These are phyloP conservation scores for Zymoseptoria crescenta DNA, from an alignment of 2,329 filamentous ascomycete species.

Conservation along the genomic window DNA sequence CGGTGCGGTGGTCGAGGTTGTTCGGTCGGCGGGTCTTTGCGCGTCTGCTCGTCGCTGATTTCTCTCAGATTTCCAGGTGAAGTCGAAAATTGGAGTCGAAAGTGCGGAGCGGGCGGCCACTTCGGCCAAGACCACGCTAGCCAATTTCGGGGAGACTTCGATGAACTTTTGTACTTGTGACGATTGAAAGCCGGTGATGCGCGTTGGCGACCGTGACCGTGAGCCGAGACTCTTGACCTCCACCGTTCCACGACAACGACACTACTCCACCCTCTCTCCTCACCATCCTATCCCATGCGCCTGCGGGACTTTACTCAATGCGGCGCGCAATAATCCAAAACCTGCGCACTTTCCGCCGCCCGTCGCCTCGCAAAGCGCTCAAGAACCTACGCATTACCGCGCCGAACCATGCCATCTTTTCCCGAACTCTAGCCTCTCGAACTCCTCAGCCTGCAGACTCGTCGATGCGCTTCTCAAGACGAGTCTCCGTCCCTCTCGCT, in stretches of 20 bases:
- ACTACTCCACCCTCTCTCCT: background rate
- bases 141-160: background rate
- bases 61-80: background rate
- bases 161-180: background rate
- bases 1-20: constrained; percentile 4
- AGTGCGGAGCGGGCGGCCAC: background rate
- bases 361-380: constrained; percentile 52
- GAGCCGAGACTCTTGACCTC: background rate
- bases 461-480: constrained; percentile 64
- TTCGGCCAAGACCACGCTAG: constrained; percentile 1
- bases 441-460: constrained; percentile 46
- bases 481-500: constrained; percentile 58
- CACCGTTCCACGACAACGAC: background rate
- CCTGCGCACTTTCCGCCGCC: constrained; percentile 60
- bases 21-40: constrained; percentile 7
- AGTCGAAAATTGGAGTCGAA: background rate
- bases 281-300: constrained; percentile 3
- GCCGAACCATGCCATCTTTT: constrained; percentile 38
- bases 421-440: constrained; percentile 38
- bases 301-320: constrained; percentile 45
- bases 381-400: constrained; percentile 38
- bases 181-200: background rate
- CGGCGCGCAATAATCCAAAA: constrained; percentile 63
- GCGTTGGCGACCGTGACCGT: background rate
- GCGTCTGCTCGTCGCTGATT: background rate